Percentiles rank a stretch among this genome's conserved stretches.
Evolutionary conservation across 441 rosid genomes (phyloP).

Genomic region (Bruguiera hainesii): DNA sequence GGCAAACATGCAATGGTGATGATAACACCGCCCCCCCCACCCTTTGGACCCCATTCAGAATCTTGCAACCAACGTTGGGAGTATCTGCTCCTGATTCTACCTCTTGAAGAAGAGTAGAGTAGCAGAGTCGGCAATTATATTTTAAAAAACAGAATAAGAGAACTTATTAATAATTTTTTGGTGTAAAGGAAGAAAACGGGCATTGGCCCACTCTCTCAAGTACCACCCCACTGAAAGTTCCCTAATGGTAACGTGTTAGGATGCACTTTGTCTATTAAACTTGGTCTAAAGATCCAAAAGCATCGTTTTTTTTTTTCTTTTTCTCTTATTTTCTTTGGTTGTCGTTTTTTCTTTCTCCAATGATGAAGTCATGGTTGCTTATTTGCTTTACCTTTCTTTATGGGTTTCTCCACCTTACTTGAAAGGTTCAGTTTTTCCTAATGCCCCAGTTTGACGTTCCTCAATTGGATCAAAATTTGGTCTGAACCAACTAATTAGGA

Average conservation of each 20-base stretch:
- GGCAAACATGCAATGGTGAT: slow-evolving; percentile 33
- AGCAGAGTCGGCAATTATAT: neutral
- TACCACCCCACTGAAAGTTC: slow-evolving; percentile 26
- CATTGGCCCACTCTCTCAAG: slow-evolving; percentile 15
- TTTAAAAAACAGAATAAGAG: neutral
- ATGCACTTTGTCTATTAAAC: slow-evolving; percentile 11
- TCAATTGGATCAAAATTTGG: neutral
- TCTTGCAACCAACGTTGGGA: slow-evolving; percentile 21
- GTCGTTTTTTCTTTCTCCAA: neutral
- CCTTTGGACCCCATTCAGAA: slow-evolving; percentile 17
- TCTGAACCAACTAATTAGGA: neutral
- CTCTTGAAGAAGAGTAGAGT: neutral
- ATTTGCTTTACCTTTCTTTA: slow-evolving; percentile 6
- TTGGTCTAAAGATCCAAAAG: slow-evolving; percentile 26
- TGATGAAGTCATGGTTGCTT: slow-evolving; percentile 28
- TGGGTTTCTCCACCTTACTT: slow-evolving; percentile 21
- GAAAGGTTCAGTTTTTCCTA: neutral
- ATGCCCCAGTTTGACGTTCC: neutral
- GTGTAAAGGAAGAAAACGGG: slow-evolving; percentile 1
- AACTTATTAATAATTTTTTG: neutral
- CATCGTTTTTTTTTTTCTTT: slow-evolving; percentile 20
- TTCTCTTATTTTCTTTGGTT: too few relatives aligned
- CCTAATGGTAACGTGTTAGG: slow-evolving; percentile 24
- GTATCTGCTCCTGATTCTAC: slow-evolving; percentile 31
- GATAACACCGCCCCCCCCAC: neutral